phyloP scores from a whole-genome alignment of 805 yeast species.

The Metschnikowia chrysomelidarum region DNA sequence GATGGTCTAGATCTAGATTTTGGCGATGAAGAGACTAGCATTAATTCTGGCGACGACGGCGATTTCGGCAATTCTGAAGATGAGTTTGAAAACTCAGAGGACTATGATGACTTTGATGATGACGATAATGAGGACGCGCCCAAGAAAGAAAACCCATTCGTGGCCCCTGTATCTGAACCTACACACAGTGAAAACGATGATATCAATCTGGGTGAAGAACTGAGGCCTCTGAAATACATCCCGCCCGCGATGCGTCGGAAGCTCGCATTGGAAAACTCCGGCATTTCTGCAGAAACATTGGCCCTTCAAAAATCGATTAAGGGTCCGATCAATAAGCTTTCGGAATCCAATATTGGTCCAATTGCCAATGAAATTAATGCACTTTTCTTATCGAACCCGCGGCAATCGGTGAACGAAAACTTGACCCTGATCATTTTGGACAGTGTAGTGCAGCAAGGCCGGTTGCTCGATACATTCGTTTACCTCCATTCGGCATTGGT shows the following conservation, averaged over 20 bases:
- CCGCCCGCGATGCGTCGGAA: constrained; percentile 84
- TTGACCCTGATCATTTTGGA: constrained; percentile 63
- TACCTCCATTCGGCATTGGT: constrained; percentile 75
- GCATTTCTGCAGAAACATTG: constrained; percentile 36
- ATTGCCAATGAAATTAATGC: constrained; percentile 68
- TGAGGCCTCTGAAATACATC: constrained; percentile 50
- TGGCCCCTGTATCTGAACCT: constrained; percentile 21
- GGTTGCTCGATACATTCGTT: constrained; percentile 74
- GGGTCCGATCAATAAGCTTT: constrained; percentile 82
- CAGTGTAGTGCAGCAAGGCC: constrained; percentile 59
- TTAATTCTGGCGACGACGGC: constrained; percentile 15
- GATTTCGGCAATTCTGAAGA: constrained; percentile 20
- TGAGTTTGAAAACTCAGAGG: constrained; percentile 15
- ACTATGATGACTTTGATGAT: constrained; percentile 11
- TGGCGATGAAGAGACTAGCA: constrained; percentile 21
- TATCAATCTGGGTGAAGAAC: constrained; percentile 11
- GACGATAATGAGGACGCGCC: constrained; percentile 12
- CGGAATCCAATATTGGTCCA: constrained; percentile 76
- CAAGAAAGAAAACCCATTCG: constrained; percentile 51
- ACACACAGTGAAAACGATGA: constrained; percentile 3
- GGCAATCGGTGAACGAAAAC: constrained; percentile 75
- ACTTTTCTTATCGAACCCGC: constrained; percentile 63
- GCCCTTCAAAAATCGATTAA: constrained; percentile 64
- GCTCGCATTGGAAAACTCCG: constrained; percentile 39
- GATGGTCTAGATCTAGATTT: constrained; percentile 68